Conservation (phyloP, 2,329 filamentous ascomycete species). For the Ceratocystis albifundus region DNA sequence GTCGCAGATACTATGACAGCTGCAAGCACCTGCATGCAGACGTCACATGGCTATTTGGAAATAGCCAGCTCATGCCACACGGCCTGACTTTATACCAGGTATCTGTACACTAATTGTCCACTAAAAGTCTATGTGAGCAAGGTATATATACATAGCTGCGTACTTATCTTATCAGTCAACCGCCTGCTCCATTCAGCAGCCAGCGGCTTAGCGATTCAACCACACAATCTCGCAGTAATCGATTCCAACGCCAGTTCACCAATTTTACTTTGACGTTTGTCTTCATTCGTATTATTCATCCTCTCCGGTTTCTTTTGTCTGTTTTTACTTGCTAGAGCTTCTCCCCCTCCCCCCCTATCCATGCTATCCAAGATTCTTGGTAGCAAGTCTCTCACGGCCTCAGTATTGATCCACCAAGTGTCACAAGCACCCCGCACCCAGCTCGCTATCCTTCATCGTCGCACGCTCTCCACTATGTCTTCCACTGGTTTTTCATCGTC, state of each 20-base stretch:
- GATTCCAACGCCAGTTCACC: neutral
- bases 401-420: constrained; percentile 6
- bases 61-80: too few relatives aligned
- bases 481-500: constrained; percentile 35
- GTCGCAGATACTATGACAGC: neutral
- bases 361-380: constrained; percentile 21
- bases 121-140: neutral
- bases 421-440: neutral
- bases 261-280: neutral
- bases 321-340: neutral
- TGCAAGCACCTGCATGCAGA: neutral
- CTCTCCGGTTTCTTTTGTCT: too few relatives aligned
- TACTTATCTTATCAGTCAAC: neutral
- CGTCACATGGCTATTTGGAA: neutral
- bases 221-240: neutral
- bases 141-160: neutral
- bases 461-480: constrained; percentile 36
- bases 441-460: neutral
- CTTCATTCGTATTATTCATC: neutral
- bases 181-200: neutral
- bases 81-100: neutral
- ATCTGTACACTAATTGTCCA: neutral
- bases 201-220: neutral
- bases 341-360: neutral
- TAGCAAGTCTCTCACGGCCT: constrained; percentile 14